These are phyloP conservation scores for Melaleuca alternifolia DNA, from an alignment of 345 rosid genomes.

Conservation along the genomic window DNA sequence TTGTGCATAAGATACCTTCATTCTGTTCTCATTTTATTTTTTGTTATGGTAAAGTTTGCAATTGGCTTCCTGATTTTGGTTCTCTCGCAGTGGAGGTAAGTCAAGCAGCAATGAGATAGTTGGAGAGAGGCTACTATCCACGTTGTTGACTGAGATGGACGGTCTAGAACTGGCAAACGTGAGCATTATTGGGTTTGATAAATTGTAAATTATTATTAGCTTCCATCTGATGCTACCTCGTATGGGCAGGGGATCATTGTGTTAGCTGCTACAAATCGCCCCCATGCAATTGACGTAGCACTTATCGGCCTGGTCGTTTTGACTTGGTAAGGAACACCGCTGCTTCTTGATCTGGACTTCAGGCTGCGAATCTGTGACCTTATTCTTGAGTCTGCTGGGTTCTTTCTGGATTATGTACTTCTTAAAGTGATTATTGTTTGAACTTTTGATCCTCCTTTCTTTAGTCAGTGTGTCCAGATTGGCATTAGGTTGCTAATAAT, in stretches of 20 bases:
- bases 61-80: not conserved
- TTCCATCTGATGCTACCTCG: not conserved
- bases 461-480: not conserved
- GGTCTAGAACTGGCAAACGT: conserved; percentile 89
- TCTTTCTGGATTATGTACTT: not conserved
- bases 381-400: not conserved
- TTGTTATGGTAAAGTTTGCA: not conserved
- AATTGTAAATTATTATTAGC: not conserved
- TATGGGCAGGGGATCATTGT: conserved; percentile 67
- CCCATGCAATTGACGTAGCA: conserved; percentile 87
- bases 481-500: not conserved
- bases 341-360: not conserved
- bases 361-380: not conserved
- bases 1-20: not conserved
- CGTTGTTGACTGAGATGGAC: conserved; percentile 94
- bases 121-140: conserved; percentile 92
- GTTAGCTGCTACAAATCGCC: conserved; percentile 90
- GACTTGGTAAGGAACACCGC: conserved; percentile 47
- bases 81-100: conserved; percentile 49
- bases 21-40: not conserved
- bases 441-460: not conserved
- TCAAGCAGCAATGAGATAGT: conserved; percentile 54
- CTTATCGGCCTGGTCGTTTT: conserved; percentile 92
- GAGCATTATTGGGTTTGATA: not conserved
- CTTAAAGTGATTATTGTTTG: not conserved